Evolutionary conservation across 1,284 basidiomycete genomes (phyloP).

Genomic region (Boletellus deceptivus): DNA sequence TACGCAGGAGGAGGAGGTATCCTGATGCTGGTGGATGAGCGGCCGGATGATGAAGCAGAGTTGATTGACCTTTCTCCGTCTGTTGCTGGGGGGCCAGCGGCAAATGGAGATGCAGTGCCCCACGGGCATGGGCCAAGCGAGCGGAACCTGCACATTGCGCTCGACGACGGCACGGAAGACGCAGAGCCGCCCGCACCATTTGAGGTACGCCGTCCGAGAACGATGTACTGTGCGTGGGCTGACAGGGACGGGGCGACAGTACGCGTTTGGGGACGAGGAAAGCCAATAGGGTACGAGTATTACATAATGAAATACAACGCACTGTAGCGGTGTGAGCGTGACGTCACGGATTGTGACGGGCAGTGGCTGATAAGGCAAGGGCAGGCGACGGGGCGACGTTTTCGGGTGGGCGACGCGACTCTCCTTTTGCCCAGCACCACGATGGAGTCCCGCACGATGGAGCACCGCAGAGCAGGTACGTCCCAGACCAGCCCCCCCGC

Average conservation of each 20-base stretch:
- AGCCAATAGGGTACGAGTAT: not conserved
- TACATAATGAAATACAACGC: not conserved
- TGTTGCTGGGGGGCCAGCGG: constrained; percentile 21
- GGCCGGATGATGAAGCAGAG: constrained; percentile 64
- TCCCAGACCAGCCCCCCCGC: constrained; percentile 10
- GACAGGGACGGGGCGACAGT: constrained; percentile 10
- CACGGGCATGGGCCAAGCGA: constrained; percentile 26
- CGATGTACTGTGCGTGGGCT: constrained; percentile 29
- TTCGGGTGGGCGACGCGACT: constrained; percentile 23
- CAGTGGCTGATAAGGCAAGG: constrained; percentile 30
- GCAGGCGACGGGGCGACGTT: constrained; percentile 1
- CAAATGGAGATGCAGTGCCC: constrained; percentile 28
- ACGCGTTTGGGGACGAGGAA: constrained; percentile 16
- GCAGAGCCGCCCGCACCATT: constrained; percentile 77
- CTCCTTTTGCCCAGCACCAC: constrained; percentile 19
- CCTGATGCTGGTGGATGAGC: constrained; percentile 70
- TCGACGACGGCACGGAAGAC: constrained; percentile 72
- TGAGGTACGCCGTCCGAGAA: constrained; percentile 75
- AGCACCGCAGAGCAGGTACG: constrained; percentile 64
- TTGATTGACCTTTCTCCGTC: constrained; percentile 69
- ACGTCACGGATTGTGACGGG: constrained; percentile 26
- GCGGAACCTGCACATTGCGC: constrained; percentile 51
- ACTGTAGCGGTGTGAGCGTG: constrained; percentile 10
- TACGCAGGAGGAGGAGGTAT: constrained; percentile 83
- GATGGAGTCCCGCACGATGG: constrained; percentile 62